Conservation (phyloP, 1,284 basidiomycete species). For the Ceratobasidium sp. region DNA sequence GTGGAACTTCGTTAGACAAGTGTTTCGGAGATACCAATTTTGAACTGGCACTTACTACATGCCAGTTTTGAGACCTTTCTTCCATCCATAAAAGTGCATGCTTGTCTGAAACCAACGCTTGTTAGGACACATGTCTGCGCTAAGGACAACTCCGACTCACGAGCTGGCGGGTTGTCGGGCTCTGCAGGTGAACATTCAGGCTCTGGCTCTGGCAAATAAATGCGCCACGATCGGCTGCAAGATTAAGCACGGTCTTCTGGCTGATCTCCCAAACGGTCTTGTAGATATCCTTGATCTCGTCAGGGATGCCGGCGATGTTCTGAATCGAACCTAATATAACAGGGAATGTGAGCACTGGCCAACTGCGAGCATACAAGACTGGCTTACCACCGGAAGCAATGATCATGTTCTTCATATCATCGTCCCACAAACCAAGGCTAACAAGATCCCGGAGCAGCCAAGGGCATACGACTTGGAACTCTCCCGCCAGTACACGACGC, state of each 20-base stretch:
- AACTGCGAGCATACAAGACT: background rate
- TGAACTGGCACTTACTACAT: constrained; percentile 67
- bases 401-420: constrained; percentile 99
- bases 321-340: constrained; percentile 76
- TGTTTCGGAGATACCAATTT: background rate
- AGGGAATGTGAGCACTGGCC: background rate
- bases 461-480: constrained; percentile 99
- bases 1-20: background rate
- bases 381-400: constrained; percentile 87
- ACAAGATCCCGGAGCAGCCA: constrained; percentile 98
- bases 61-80: constrained; percentile 98
- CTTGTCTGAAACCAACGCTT: constrained; percentile 64
- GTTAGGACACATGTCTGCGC: background rate
- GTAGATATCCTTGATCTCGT: constrained; percentile 94
- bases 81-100: constrained; percentile 99
- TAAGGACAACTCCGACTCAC: constrained; percentile 47
- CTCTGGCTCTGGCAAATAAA: constrained; percentile 96
- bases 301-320: constrained; percentile 86
- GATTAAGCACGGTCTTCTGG: constrained; percentile 98
- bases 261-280: constrained; percentile 99
- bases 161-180: constrained; percentile 92
- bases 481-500: constrained; percentile 97
- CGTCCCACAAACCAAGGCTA: constrained; percentile 95
- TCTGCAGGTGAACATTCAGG: constrained; percentile 92
- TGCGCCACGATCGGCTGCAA: constrained; percentile 97